Conservation (phyloP, 371 early-diverging fungal genomes). For the Mortierella sp. region DNA sequence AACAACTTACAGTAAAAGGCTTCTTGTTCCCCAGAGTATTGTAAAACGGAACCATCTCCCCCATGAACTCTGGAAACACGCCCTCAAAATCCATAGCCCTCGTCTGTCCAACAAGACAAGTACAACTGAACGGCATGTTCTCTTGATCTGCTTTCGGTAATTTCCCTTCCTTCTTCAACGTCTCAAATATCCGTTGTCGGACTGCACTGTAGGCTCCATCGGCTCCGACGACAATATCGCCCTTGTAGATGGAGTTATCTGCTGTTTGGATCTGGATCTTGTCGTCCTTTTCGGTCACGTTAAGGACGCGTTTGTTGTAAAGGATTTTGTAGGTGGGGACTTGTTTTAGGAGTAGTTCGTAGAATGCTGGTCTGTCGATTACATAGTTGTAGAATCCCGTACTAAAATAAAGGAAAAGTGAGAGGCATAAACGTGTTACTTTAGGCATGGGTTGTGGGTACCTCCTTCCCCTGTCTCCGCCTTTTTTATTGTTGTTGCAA, state of each 20-base stretch:
- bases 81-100: neutral
- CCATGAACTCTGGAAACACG: neutral
- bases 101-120: slow-evolving; percentile 7
- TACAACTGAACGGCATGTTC: neutral
- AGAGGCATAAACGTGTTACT: no score
- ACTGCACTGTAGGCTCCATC: slow-evolving; percentile 4
- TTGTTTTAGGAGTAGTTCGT: neutral
- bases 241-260: neutral
- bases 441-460: neutral
- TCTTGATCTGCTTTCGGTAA: neutral
- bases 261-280: neutral
- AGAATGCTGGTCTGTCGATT: neutral
- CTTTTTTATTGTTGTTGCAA: no score
- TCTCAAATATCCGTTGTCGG: neutral
- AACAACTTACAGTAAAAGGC: neutral
- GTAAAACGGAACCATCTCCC: neutral
- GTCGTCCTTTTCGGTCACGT: neutral
- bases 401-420: neutral
- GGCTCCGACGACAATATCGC: neutral
- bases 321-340: neutral
- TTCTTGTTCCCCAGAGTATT: neutral
- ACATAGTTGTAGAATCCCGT: neutral
- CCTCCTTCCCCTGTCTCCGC: no score
- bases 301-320: neutral
- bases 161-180: neutral